Evolutionary conservation across 1,284 basidiomycete genomes (phyloP), one percentile per base, ranked within the genome.

Genomic region (Malassezia vespertilionis): DNA sequence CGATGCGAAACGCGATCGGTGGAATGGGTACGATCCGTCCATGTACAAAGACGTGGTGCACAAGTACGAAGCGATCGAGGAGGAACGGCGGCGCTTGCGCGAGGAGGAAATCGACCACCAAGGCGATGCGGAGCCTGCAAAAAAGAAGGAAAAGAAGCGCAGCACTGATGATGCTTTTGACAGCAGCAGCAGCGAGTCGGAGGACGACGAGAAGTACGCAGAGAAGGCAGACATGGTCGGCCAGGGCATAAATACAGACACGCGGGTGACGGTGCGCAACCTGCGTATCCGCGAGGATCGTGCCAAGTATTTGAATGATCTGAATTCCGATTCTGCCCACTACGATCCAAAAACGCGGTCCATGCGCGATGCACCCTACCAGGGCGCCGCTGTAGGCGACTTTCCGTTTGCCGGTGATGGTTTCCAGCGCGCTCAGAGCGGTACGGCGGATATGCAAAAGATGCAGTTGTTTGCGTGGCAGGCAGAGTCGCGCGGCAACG

Each of bases 271-370:
- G 5, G 89, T 97, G 46, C 83, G 93, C 58, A 97, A 99, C 73
- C 75, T 99, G 65, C 86, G 93, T 74, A 97, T 99, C 61, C 83
- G 93, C 68, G 93, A 99, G 74, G 93, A 99, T 71, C 95, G 91
- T 1, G 93, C 93, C 14, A 99, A 99, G 73, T 99, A 99, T 63
- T 80, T 99, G 61, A 84, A 95, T 74, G 97, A 97, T 72, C 74
- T 99, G 71, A 88, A 96, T 72, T 83, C 85, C 4, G 82, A 87
- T 1, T 90, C 86, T 61, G 91, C 93, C 10, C 93, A 97, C 76
- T 99, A 99, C 70, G 93, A 99, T 68, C 93, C 93, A 39, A 99
- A 99, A 76, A 97, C 93, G 21, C 82, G 93, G 58, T 93, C 91
- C 3, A 99, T 99, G 93, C 84, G 93, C 72, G 91, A 97, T 66